Evolutionary conservation across 169 alveolate genomes (phyloP).

Genomic region (Neospora caninum): DNA sequence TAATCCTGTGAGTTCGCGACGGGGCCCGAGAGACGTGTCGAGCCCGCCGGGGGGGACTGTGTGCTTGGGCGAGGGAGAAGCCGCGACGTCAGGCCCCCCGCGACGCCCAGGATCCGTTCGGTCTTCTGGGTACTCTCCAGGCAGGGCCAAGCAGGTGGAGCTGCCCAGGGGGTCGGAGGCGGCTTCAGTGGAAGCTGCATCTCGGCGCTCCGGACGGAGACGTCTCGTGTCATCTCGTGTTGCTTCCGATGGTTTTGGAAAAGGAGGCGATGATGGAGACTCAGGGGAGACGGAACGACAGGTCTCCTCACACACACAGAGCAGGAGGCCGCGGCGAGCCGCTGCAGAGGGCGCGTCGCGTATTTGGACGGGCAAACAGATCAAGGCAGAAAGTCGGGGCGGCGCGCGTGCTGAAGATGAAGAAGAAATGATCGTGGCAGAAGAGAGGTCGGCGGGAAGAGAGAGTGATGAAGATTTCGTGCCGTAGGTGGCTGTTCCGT

Average conservation of each 20-base stretch:
- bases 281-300: neutral
- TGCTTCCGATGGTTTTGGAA: neutral
- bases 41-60: neutral
- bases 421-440: neutral
- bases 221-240: neutral
- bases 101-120: neutral
- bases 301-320: neutral
- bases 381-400: neutral
- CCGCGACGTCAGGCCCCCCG: neutral
- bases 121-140: neutral
- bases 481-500: neutral
- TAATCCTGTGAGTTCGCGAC: neutral
- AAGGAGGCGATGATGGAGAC: neutral
- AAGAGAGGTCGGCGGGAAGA: neutral
- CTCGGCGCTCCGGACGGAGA: neutral
- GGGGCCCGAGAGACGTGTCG: neutral
- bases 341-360: conserved; percentile 37
- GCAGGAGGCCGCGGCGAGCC: conserved; percentile 27
- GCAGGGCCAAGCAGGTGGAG: neutral
- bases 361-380: neutral
- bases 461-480: conserved; percentile 26
- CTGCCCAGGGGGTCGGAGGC: neutral
- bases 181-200: neutral
- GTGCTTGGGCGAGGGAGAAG: neutral
- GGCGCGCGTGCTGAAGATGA: neutral